Evolutionary conservation across 371 early-diverging fungal genomes (phyloP).

Genomic region (Rhizoclosmatium hyalinum): DNA sequence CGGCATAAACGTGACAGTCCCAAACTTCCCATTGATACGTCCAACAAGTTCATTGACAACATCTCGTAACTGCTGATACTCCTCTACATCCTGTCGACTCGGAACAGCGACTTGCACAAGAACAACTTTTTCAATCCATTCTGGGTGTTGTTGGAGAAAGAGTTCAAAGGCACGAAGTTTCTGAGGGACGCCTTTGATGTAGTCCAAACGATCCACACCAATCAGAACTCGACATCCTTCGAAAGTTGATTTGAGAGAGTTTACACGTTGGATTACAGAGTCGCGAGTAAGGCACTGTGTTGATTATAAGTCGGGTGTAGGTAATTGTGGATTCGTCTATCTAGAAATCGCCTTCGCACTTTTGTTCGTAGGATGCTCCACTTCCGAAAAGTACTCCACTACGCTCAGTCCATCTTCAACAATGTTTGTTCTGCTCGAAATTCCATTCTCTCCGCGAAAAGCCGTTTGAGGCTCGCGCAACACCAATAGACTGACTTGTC

Average conservation of each 20-base stretch:
- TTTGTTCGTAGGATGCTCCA: too few relatives aligned
- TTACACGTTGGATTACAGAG: conserved; percentile 51
- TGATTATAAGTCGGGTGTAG: too few relatives aligned
- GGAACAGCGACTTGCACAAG: conserved; percentile 99
- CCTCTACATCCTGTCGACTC: conserved; percentile 92
- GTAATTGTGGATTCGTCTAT: too few relatives aligned
- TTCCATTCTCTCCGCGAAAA: background rate
- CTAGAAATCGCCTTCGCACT: too few relatives aligned
- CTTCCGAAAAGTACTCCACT: too few relatives aligned
- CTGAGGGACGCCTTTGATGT: conserved; percentile 99
- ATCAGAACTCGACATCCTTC: conserved; percentile 90
- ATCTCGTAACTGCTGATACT: conserved; percentile 91
- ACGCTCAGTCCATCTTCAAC: too few relatives aligned
- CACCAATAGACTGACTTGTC: too few relatives aligned
- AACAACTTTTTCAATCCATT: conserved; percentile 91
- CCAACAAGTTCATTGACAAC: conserved; percentile 96
- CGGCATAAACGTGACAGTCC: conserved; percentile 94
- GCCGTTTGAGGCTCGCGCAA: too few relatives aligned
- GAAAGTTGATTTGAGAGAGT: conserved; percentile 87
- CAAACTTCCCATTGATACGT: conserved; percentile 89
- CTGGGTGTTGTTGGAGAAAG: conserved; percentile 89
- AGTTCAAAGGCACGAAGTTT: conserved; percentile 96
- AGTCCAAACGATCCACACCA: conserved; percentile 99
- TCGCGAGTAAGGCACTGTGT: background rate
- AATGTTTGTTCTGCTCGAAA: background rate